These are phyloP conservation scores for Aspergillus sparsus DNA, from an alignment of 495 filamentous ascomycete genomes.

Conservation along the genomic window DNA sequence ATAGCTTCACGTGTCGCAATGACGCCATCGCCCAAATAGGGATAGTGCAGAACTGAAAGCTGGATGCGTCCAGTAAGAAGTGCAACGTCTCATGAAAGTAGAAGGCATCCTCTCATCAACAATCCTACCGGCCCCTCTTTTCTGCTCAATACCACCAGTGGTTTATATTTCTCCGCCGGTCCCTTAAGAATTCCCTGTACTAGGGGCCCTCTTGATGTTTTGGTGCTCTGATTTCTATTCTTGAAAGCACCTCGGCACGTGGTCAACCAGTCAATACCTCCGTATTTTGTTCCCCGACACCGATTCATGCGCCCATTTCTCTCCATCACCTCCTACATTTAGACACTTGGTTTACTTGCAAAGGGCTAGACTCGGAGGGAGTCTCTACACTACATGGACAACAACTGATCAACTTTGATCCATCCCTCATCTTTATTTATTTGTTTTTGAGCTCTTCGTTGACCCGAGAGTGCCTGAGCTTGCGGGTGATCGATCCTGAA, in stretches of 20 bases:
- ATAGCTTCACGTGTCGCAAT: slow-evolving; percentile 2
- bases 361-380: not conserved
- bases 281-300: slow-evolving; percentile 7
- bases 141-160: not conserved
- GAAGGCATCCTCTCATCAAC: not conserved
- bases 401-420: not conserved
- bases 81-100: not conserved
- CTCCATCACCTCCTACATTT: not conserved
- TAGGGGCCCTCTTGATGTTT: not conserved
- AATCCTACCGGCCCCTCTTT: slow-evolving; percentile 5
- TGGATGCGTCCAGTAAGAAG: slow-evolving; percentile 8
- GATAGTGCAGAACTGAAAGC: not conserved
- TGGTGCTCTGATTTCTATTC: not conserved
- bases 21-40: not conserved
- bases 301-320: slow-evolving; percentile 1
- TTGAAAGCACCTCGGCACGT: slow-evolving; percentile 4
- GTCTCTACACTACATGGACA: slow-evolving; percentile 8
- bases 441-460: slow-evolving; percentile 13
- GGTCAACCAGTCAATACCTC: not conserved
- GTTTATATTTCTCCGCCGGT: not conserved
- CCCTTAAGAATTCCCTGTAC: not conserved
- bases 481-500: not conserved
- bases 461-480: not conserved
- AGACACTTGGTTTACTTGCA: not conserved
- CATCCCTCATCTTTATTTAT: not conserved